A percentile compares a stretch with the other conserved stretches of the same genome.
phyloP scores from a whole-genome alignment of 805 yeast genomes.

The Kregervanrija fluxuum region DNA sequence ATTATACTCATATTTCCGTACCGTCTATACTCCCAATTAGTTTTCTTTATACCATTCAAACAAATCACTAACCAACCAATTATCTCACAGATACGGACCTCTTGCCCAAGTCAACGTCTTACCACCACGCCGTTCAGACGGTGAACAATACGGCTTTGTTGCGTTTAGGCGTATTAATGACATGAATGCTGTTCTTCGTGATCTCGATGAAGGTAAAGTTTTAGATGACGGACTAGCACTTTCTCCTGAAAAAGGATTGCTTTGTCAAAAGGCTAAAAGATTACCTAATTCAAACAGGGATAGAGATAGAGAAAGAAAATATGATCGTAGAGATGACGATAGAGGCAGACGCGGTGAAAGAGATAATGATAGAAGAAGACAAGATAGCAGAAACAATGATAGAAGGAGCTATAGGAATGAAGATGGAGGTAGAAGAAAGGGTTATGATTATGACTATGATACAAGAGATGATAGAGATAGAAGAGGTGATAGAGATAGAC shows the following conservation, averaged over 20 bases:
- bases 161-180: conserved; percentile 46
- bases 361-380: conserved; percentile 5
- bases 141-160: conserved; percentile 57
- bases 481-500: conserved; percentile 6
- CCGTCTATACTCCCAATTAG: too few relatives aligned
- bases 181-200: conserved; percentile 46
- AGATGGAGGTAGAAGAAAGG: background rate
- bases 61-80: too few relatives aligned
- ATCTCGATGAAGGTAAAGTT: conserved; percentile 29
- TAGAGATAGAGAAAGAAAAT: background rate
- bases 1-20: too few relatives aligned
- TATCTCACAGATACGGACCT: conserved; percentile 40
- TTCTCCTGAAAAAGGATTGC: conserved; percentile 33
- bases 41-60: too few relatives aligned
- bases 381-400: conserved; percentile 11
- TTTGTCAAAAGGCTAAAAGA: conserved; percentile 49
- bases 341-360: conserved; percentile 9
- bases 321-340: background rate
- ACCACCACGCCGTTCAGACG: conserved; percentile 54
- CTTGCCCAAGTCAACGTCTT: conserved; percentile 54
- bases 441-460: conserved; percentile 3
- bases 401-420: conserved; percentile 9
- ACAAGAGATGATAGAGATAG: conserved; percentile 12
- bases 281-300: conserved; percentile 33
- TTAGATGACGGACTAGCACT: conserved; percentile 29